Evolutionary conservation across 345 rosid species (phyloP).

Genomic region (Diplotaxis tenuifolia): DNA sequence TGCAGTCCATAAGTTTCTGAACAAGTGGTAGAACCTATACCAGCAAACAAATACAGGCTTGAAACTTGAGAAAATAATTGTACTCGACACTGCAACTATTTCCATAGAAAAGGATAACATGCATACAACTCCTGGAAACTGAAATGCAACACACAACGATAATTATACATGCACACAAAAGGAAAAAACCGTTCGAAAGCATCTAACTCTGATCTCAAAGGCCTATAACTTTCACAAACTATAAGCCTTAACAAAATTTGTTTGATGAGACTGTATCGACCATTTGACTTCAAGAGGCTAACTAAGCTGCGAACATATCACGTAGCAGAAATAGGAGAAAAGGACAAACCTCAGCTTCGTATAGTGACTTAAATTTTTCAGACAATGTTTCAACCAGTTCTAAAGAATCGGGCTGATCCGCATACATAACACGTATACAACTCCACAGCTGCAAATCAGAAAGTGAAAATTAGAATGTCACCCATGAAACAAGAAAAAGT

Average conservation of each 20-base stretch:
- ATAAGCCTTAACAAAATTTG: constrained; percentile 4
- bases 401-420: constrained; percentile 70
- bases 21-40: constrained; percentile 70
- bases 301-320: constrained; percentile 12
- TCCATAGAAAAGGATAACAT: constrained; percentile 4
- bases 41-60: constrained; percentile 25
- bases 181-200: constrained; percentile 1
- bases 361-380: constrained; percentile 62
- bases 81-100: constrained; percentile 14
- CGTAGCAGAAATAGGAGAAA: constrained; percentile 14
- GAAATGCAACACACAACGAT: constrained; percentile 6
- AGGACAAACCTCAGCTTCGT: constrained; percentile 70
- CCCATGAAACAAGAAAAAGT: constrained; percentile 6
- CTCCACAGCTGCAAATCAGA: constrained; percentile 74
- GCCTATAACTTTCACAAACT: constrained; percentile 16
- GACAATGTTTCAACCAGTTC: constrained; percentile 71
- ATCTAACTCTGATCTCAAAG: constrained; percentile 20
- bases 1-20: constrained; percentile 60
- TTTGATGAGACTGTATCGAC: background rate
- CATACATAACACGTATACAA: constrained; percentile 56
- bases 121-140: constrained; percentile 14
- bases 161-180: constrained; percentile 7
- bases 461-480: constrained; percentile 36
- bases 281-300: constrained; percentile 16
- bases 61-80: constrained; percentile 14